Base-by-base conservation (phyloP, 176 grass and related monocot genomes). In the Oryza rufipogon region DNA sequence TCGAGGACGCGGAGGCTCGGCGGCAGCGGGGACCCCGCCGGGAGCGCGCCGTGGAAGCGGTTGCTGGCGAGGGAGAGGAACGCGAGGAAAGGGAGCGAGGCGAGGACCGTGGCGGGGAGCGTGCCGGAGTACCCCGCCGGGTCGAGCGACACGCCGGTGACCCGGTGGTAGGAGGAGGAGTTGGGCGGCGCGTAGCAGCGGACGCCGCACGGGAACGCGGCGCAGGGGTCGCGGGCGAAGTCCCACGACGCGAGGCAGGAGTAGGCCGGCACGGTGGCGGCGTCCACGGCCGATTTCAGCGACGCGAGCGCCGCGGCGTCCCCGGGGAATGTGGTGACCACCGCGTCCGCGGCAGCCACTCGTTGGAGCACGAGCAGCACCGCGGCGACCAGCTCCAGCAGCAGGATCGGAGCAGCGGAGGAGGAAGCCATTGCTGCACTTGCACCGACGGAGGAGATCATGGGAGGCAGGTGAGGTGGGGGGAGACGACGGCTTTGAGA, bases 211-310 rank as follows among this genome's bases (percentile, higher is more conserved):
- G 76, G 66, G 84, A 92, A 87, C 30, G 49, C 22, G 0, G 75
- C 49, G 79, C 82, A 88, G 19, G 90, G 86, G 83, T 88, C 86
- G 71, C 56, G 71, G 0, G 76, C 54, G 80, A 86, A 76, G 80
- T 80, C 74, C 88, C 88, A 89, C 23, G 87, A 70, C 44, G 84
- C 84, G 66, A 84, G 87, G 91, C 80, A 89, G 80, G 87, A 86
- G 87, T 63, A 66, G 6, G 80, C 26, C 52, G 71, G 87, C 70
- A 89, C 11, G 66, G 91, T 81, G 66, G 79, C 73, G 7, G 66
- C 34, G 14, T 75, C 52, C 70, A 89, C 80, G 33, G 83, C 74
- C 9, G 80, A 44, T 68, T 77, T 87, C 1, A 92, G 76, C 54
- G 81, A 47, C 68, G 76, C 81, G 8, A 92, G 23, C 30, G 84